Evolutionary conservation across 345 rosid species (phyloP).

Genomic region (Hibiscus trionum): DNA sequence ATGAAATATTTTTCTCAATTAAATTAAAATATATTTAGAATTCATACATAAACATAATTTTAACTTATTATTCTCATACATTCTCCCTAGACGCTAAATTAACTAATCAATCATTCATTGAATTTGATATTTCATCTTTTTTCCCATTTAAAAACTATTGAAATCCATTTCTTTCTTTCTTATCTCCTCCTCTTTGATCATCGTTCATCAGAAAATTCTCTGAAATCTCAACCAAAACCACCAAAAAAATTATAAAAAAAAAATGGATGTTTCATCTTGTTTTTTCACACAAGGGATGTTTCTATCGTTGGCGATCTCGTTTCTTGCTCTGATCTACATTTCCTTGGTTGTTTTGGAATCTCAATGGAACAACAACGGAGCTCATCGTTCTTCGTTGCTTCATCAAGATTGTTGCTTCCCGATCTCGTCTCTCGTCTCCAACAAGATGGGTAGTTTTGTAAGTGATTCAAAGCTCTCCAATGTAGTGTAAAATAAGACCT

Average conservation of each 20-base stretch:
- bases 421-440: background rate
- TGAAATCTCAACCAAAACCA: background rate
- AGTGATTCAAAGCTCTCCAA: background rate
- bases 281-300: background rate
- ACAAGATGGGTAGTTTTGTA: background rate
- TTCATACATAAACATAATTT: too few species aligned
- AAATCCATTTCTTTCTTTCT: background rate
- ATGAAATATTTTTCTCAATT: too few species aligned
- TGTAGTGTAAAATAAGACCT: background rate
- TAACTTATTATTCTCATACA: background rate
- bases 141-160: background rate
- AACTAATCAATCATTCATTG: background rate
- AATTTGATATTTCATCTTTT: background rate
- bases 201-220: background rate
- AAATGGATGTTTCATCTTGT: background rate
- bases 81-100: background rate
- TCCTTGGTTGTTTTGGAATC: background rate
- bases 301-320: background rate
- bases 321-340: background rate
- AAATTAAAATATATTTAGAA: too few species aligned
- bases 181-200: background rate
- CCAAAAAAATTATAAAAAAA: background rate
- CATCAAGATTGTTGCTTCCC: background rate
- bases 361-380: conserved; percentile 1
- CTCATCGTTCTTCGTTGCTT: background rate